Conservation (phyloP, 257 asterid species). For the Mitragyna speciosa region DNA sequence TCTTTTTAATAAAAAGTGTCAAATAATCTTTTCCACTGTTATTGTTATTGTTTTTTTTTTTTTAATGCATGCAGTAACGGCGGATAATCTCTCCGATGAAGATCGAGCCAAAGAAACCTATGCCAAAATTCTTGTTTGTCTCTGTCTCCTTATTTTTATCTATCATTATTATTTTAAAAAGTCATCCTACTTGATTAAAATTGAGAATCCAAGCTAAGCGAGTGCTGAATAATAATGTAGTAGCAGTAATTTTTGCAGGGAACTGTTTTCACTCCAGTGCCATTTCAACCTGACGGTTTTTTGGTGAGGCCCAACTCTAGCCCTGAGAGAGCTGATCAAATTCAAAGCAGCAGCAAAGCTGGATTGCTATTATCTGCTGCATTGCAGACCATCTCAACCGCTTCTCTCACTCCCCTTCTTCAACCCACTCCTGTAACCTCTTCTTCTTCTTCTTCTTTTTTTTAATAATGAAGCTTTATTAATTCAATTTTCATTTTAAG, state of each 20-base stretch:
- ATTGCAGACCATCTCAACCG: constrained; percentile 44
- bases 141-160: not conserved
- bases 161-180: too few relatives aligned
- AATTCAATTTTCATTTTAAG: not conserved
- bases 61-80: constrained; percentile 53
- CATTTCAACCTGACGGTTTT: constrained; percentile 50
- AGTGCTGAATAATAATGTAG: not conserved
- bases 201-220: too few relatives aligned
- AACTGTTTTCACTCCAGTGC: constrained; percentile 64
- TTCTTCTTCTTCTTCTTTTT: not conserved
- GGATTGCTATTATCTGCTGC: constrained; percentile 38
- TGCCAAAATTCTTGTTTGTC: constrained; percentile 65
- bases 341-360: constrained; percentile 23
- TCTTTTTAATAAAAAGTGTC: constrained; percentile 6
- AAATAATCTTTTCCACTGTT: too few relatives aligned
- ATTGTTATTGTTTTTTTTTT: too few relatives aligned
- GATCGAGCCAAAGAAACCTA: constrained; percentile 70
- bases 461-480: not conserved
- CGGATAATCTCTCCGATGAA: constrained; percentile 64
- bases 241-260: constrained; percentile 54
- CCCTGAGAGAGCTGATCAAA: constrained; percentile 27
- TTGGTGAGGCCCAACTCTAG: constrained; percentile 23
- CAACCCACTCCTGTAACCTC: constrained; percentile 58
- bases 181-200: too few relatives aligned
- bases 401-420: constrained; percentile 53